These are phyloP conservation scores for Blepharisma japonicum DNA, from an alignment of 73 alveolate genomes.

Conservation along the genomic window DNA sequence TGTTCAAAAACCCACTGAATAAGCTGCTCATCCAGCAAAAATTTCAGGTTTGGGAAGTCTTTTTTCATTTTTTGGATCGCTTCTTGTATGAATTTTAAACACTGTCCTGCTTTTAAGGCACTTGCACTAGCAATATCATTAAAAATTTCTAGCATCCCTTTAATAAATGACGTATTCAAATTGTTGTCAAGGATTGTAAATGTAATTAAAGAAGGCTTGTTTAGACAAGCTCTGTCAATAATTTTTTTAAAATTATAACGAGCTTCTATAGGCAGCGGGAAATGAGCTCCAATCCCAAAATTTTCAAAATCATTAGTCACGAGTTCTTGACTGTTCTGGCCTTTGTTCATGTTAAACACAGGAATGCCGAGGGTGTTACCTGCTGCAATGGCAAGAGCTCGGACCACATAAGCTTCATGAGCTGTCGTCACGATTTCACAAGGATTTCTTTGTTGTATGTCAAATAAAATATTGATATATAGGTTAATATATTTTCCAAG, in stretches of 20 bases:
- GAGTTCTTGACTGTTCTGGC: neutral
- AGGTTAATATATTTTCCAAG: conserved; percentile 7
- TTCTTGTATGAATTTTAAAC: neutral
- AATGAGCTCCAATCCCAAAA: neutral
- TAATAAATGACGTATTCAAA: neutral
- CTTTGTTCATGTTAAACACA: neutral
- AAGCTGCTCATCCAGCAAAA: neutral
- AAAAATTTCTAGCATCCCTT: neutral
- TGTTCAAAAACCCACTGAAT: neutral
- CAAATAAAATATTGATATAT: neutral
- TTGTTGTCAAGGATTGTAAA: neutral
- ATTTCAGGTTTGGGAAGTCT: neutral
- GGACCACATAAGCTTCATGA: neutral
- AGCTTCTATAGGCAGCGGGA: conserved; percentile 16
- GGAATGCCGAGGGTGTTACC: neutral
- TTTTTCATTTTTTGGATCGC: neutral
- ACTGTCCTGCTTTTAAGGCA: neutral
- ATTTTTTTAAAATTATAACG: neutral
- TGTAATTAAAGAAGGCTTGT: neutral
- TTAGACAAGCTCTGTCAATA: neutral
- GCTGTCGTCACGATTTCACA: neutral
- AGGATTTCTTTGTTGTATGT: neutral
- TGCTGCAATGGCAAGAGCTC: neutral
- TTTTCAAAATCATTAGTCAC: neutral
- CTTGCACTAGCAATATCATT: neutral